A percentile compares a stretch with the other conserved stretches of the same genome.
These are phyloP conservation scores for Monilinia vaccinii-corymbosi DNA, from an alignment of 2,329 filamentous ascomycete genomes.

Conservation along the genomic window DNA sequence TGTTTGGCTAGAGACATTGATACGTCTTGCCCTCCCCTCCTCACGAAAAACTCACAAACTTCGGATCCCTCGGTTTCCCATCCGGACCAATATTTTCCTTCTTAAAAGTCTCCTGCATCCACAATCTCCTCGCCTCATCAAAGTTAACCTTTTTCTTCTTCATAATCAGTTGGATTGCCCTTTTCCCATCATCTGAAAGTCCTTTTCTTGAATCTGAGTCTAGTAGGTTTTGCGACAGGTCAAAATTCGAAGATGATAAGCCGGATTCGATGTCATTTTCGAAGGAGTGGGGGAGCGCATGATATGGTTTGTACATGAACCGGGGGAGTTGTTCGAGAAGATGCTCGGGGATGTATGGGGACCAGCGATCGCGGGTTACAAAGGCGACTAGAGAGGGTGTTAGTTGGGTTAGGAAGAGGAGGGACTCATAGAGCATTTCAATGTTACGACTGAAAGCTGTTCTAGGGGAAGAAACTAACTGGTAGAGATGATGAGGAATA, in stretches of 20 bases:
- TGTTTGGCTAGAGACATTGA: background rate
- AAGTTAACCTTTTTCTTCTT: constrained; percentile 73
- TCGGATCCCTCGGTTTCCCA: constrained; percentile 80
- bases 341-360: constrained; percentile 43
- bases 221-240: constrained; percentile 71
- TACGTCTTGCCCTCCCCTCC: background rate
- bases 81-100: constrained; percentile 84
- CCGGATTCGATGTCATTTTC: constrained; percentile 80
- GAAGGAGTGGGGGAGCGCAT: constrained; percentile 69
- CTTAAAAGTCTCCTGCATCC: constrained; percentile 77
- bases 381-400: constrained; percentile 51
- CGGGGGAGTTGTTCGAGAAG: constrained; percentile 37
- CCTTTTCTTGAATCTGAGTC: constrained; percentile 71
- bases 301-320: constrained; percentile 58
- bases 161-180: constrained; percentile 84
- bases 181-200: constrained; percentile 71
- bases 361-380: constrained; percentile 71
- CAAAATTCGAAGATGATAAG: constrained; percentile 73
- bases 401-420: background rate
- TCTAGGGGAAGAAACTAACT: constrained; percentile 36
- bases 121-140: constrained; percentile 81
- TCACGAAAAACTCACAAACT: constrained; percentile 76
- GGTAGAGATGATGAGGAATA: constrained; percentile 63
- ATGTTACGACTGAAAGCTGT: background rate
- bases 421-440: background rate